Evolutionary conservation across 768 basidiomycete genomes (phyloP).

Genomic region (Pleurotus salmoneostramineus): DNA sequence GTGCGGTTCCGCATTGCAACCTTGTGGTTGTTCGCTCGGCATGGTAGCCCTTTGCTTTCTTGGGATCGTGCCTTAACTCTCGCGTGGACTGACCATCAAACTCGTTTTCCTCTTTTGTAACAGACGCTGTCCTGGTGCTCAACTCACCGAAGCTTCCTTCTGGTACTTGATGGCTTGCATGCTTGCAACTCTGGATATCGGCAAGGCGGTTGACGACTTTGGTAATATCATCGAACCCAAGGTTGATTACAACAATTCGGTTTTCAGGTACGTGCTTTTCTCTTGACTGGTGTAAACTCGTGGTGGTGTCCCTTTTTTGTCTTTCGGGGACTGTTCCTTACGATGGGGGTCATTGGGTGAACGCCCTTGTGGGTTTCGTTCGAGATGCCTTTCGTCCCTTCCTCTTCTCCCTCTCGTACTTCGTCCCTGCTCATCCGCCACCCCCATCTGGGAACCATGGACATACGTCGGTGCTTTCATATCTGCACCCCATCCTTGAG

Average conservation of each 20-base stretch:
- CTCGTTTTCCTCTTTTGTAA: not conserved
- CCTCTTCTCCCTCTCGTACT: not conserved
- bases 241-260: constrained; percentile 52
- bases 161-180: constrained; percentile 16
- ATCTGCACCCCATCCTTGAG: too few species aligned
- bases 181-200: constrained; percentile 16
- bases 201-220: constrained; percentile 36
- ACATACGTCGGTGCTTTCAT: too few species aligned
- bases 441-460: not conserved
- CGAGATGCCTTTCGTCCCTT: not conserved
- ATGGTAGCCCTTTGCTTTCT: not conserved
- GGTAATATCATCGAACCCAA: constrained; percentile 46
- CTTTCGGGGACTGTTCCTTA: not conserved
- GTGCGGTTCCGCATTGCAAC: not conserved
- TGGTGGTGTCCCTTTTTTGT: not conserved
- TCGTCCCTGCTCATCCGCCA: not conserved
- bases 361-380: not conserved
- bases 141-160: constrained; percentile 57
- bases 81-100: not conserved
- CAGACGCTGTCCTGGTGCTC: constrained; percentile 60
- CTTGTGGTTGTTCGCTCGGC: not conserved
- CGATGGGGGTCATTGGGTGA: not conserved
- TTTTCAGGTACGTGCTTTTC: constrained; percentile 48
- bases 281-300: not conserved
- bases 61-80: constrained; percentile 8